Base-by-base conservation (phyloP, 2,329 filamentous ascomycete species). In the Purpureocillium takamizusanense region DNA sequence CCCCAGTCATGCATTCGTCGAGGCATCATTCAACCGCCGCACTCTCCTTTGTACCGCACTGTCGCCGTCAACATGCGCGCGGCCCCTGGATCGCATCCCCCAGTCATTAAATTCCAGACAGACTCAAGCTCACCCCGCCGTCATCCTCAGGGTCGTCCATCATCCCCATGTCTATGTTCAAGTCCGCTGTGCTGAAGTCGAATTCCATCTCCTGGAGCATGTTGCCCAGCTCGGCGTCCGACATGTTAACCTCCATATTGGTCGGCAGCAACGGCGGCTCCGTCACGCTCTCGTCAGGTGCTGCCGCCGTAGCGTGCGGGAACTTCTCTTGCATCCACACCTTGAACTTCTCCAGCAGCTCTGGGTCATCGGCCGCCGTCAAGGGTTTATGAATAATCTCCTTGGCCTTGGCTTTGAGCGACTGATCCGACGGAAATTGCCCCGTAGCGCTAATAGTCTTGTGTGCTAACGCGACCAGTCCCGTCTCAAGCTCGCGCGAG, bases 401-500 rank as follows among this genome's bases (percentile, higher is more conserved):
- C 36, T 67, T 55, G 2, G 69, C 76, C 38, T 66, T 62, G 11
- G 58, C 56, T 23, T 64, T 59, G 4, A 81, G 51, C 17, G 57
- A 59, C 3, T 62, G 63, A 47, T 78, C 72, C 2, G 50, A 52
- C 0, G 76, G 76, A 42, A 74, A 63, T 5, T 46, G 50, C 3
- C 63, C 65, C 1, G 52, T 57, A 4, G 51, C 53, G 6, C 54
- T 46, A 7, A 70, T 48, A 42, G 67, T 56, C 2, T 54, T 50
- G 23, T 62, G 56, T 6, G 75, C 70, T 45, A 69, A 75, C 14
- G 65, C 61, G 10, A 62, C 52, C 12, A 81, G 57, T 2, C 69
- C 72, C n/a, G 53, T 59, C 52, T 80, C 76, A 16, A 81, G 62
- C 48, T 78, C 73, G 7, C 72, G 62, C 14, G 70, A 75, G 54